These are phyloP conservation scores for Obelidium mucronatum DNA, from an alignment of 192 early-diverging fungal species.

Conservation along the genomic window DNA sequence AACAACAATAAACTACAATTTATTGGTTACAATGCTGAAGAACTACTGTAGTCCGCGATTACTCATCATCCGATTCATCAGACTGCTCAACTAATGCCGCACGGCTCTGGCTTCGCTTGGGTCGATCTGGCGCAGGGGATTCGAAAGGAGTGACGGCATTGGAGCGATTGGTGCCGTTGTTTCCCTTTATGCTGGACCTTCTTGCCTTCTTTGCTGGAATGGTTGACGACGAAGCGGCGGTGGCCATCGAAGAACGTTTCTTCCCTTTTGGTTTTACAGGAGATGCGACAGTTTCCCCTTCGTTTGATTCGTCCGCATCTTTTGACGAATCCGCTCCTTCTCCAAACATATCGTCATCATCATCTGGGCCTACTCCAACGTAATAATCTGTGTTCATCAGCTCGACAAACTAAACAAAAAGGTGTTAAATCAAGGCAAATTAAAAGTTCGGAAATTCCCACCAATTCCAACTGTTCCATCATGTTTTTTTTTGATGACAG, in stretches of 20 bases:
- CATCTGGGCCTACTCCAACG: constrained; percentile 25
- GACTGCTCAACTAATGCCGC: constrained; percentile 40
- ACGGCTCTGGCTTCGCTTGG: constrained; percentile 6
- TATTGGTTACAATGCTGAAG: too few relatives aligned
- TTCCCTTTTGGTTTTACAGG: constrained; percentile 1
- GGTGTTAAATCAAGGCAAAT: too few relatives aligned
- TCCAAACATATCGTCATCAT: constrained; percentile 21
- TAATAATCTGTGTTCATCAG: constrained; percentile 46
- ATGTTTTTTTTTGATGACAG: constrained; percentile 27
- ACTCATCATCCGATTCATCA: too few relatives aligned
- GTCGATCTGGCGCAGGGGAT: constrained; percentile 10
- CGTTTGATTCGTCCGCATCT: constrained; percentile 1
- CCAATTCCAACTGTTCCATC: constrained; percentile 40
- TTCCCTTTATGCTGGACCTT: background rate
- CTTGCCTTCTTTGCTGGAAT: constrained; percentile 20
- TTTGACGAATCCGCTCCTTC: constrained; percentile 17
- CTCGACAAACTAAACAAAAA: constrained; percentile 32
- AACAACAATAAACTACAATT: too few relatives aligned
- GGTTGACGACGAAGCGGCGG: constrained; percentile 11
- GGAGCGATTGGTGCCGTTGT: background rate
- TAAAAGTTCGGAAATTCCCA: too few relatives aligned
- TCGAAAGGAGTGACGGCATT: constrained; percentile 5
- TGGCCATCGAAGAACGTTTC: background rate
- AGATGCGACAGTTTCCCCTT: constrained; percentile 9
- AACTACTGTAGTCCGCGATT: too few relatives aligned